Conservation (phyloP, 2,329 filamentous ascomycete species). For the Gaeumannomyces sp. region DNA sequence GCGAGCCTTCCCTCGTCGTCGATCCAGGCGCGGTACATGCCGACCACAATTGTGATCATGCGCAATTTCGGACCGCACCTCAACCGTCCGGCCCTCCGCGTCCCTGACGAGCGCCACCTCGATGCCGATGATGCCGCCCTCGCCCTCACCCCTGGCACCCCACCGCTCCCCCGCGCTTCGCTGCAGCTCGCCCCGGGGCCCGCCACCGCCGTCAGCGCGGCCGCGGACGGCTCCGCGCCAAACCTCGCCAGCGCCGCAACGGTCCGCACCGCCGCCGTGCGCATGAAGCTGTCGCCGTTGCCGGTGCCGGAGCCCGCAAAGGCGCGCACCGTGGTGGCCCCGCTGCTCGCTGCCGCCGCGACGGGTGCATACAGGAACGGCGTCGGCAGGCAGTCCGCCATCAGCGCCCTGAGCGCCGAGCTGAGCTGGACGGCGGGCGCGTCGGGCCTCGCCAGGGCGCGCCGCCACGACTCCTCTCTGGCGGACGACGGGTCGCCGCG, state of each 20-base stretch:
- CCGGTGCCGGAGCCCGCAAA: constrained; percentile 70
- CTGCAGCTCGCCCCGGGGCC: constrained; percentile 70
- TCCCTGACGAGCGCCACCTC: constrained; percentile 49
- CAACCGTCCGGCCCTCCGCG: constrained; percentile 35
- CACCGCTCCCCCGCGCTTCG: constrained; percentile 68
- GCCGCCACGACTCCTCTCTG: constrained; percentile 17
- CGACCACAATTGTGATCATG: constrained; percentile 80
- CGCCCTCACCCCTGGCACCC: constrained; percentile 68
- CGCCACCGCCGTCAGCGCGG: constrained; percentile 58
- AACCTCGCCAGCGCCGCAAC: constrained; percentile 69
- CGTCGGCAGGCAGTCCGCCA: constrained; percentile 56
- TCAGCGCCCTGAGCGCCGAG: constrained; percentile 37
- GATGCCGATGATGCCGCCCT: constrained; percentile 81
- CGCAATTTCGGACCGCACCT: constrained; percentile 47
- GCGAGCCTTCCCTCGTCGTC: constrained; percentile 49
- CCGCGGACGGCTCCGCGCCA: constrained; percentile 40
- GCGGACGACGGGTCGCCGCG: constrained; percentile 26
- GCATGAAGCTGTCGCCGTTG: constrained; percentile 83
- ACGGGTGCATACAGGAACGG: constrained; percentile 35
- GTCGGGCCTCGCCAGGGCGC: constrained; percentile 7
- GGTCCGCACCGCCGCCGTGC: constrained; percentile 63
- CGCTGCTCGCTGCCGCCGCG: neutral
- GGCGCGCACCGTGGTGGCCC: constrained; percentile 32
- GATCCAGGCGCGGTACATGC: constrained; percentile 80
- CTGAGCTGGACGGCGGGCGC: constrained; percentile 33